Evolutionary conservation across 1,284 basidiomycete genomes (phyloP).

Genomic region (Puccinia brachypodii): DNA sequence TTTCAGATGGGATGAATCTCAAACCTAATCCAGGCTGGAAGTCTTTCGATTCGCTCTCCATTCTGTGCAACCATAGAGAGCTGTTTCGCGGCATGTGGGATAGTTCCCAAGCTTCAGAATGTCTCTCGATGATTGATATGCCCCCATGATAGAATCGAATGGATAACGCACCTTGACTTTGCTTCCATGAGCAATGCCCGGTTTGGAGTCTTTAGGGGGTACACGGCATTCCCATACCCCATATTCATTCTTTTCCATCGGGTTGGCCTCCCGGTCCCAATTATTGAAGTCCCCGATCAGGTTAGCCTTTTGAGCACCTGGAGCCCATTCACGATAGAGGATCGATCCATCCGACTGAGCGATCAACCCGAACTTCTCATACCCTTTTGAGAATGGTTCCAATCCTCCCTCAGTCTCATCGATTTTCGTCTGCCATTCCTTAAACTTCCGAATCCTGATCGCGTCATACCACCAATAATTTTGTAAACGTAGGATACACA

Average conservation of each 20-base stretch:
- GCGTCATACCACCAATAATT: neutral
- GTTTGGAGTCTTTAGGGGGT: constrained; percentile 70
- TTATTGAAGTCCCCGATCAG: constrained; percentile 94
- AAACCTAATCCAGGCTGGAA: constrained; percentile 83
- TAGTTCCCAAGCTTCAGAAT: neutral
- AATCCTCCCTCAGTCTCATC: constrained; percentile 64
- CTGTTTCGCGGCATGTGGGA: constrained; percentile 58
- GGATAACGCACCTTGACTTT: constrained; percentile 73
- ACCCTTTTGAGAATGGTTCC: constrained; percentile 82
- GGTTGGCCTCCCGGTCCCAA: constrained; percentile 81
- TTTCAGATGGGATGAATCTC: constrained; percentile 17
- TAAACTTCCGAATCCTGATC: constrained; percentile 37
- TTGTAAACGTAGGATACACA: neutral
- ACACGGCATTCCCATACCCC: constrained; percentile 89
- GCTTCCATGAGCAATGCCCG: constrained; percentile 87
- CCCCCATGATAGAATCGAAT: neutral
- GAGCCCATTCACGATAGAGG: constrained; percentile 92
- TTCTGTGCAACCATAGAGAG: constrained; percentile 78
- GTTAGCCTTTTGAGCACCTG: constrained; percentile 76
- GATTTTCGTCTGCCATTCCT: constrained; percentile 27
- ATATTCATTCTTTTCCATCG: constrained; percentile 80
- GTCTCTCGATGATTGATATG: neutral
- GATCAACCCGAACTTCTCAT: constrained; percentile 80
- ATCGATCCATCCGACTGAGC: constrained; percentile 70
- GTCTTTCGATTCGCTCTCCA: constrained; percentile 79